These are phyloP conservation scores for Geoglossum cookeanum DNA, from an alignment of 2,329 filamentous ascomycete species.

Conservation along the genomic window DNA sequence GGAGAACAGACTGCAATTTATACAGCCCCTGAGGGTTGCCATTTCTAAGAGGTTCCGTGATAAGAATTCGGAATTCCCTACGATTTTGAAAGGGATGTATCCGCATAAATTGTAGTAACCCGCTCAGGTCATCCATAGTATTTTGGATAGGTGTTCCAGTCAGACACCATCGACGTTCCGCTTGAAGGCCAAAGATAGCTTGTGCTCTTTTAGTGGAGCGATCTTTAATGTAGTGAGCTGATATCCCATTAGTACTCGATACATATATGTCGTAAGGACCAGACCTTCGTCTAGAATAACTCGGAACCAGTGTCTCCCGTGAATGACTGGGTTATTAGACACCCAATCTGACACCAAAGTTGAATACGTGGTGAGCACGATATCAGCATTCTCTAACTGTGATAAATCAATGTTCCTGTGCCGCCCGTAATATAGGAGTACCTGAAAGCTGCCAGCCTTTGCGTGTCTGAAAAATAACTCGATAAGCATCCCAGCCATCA, in stretches of 20 bases:
- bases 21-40: not conserved
- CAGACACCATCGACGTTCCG: conserved; percentile 9
- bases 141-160: conserved; percentile 13
- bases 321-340: conserved; percentile 8
- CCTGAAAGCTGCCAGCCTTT: not conserved
- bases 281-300: conserved; percentile 17
- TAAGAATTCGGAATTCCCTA: not conserved
- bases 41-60: not conserved
- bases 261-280: not conserved
- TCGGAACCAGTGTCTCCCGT: conserved; percentile 15
- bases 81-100: not conserved
- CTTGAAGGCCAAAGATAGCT: conserved; percentile 6
- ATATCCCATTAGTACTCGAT: not conserved
- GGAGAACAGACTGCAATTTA: not conserved
- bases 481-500: conserved; percentile 34
- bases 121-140: not conserved
- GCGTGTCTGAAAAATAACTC: conserved; percentile 41
- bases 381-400: too few species aligned
- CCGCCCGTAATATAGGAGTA: conserved; percentile 39
- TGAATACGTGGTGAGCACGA: conserved; percentile 64
- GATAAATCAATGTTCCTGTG: conserved; percentile 31
- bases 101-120: not conserved
- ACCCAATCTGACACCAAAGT: conserved; percentile 41
- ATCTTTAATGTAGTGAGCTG: conserved; percentile 8
- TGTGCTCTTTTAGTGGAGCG: conserved; percentile 8